Percentiles rank a stretch among this genome's conserved stretches.
Evolutionary conservation across 2,329 filamentous ascomycete genomes (phyloP).

Genomic region (Passalora sequoiae): DNA sequence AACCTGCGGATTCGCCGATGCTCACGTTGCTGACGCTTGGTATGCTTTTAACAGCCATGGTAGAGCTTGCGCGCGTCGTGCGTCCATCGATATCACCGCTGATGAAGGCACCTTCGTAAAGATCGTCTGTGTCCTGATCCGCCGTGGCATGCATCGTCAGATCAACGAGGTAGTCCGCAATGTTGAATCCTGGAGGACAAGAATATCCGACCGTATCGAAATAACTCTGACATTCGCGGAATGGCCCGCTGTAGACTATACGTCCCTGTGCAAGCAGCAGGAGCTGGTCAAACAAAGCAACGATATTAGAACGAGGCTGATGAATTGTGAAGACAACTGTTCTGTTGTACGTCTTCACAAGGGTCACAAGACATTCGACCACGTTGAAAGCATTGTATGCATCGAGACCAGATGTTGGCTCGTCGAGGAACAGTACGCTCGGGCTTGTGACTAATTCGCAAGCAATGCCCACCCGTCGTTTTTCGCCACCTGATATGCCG

Average conservation of each 20-base stretch:
- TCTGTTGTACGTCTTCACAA: slow-evolving; percentile 93
- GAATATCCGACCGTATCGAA: slow-evolving; percentile 89
- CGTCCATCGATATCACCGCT: slow-evolving; percentile 56
- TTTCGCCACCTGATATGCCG: slow-evolving; percentile 95
- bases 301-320: slow-evolving; percentile 95
- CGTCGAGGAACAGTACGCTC: slow-evolving; percentile 93
- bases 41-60: slow-evolving; percentile 82
- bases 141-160: slow-evolving; percentile 90
- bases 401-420: slow-evolving; percentile 92
- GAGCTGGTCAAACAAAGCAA: slow-evolving; percentile 92
- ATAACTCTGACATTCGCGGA: slow-evolving; percentile 80
- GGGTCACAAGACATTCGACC: slow-evolving; percentile 85
- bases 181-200: slow-evolving; percentile 96
- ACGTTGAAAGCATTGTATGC: slow-evolving; percentile 98
- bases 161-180: slow-evolving; percentile 95
- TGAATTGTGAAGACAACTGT: slow-evolving; percentile 99
- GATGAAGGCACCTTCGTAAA: slow-evolving; percentile 48
- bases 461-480: slow-evolving; percentile 90
- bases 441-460: slow-evolving; percentile 97
- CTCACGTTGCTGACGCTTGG: slow-evolving; percentile 75
- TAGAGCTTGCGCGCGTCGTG: slow-evolving; percentile 77
- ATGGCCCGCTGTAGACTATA: slow-evolving; percentile 89
- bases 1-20: slow-evolving; percentile 52
- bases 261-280: slow-evolving; percentile 82
- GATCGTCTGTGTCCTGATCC: slow-evolving; percentile 50